Percentiles rank a stretch among this genome's conserved stretches.
phyloP scores from a whole-genome alignment of 2,329 filamentous ascomycete species.

The Calycina herbarum region DNA sequence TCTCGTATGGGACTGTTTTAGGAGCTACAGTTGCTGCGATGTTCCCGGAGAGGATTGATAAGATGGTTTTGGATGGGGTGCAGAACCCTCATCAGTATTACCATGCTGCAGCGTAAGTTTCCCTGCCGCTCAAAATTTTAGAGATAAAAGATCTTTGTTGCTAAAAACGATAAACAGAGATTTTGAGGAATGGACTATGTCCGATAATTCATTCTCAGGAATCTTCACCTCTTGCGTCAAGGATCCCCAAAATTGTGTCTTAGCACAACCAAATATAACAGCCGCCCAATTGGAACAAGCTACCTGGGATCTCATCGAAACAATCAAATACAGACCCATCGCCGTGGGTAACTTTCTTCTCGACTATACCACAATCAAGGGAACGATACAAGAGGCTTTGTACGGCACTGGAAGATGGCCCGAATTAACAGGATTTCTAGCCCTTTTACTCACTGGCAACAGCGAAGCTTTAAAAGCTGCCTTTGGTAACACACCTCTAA shows the following conservation, averaged over 20 bases:
- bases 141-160: too few relatives aligned
- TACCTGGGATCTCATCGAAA: slow-evolving; percentile 9
- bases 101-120: slow-evolving; percentile 7
- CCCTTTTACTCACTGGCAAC: not conserved
- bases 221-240: slow-evolving; percentile 15
- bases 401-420: not conserved
- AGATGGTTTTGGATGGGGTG: slow-evolving; percentile 19
- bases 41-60: slow-evolving; percentile 18
- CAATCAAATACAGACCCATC: slow-evolving; percentile 13
- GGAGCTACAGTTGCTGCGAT: slow-evolving; percentile 19
- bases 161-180: slow-evolving; percentile 7
- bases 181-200: slow-evolving; percentile 15
- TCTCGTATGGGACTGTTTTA: slow-evolving; percentile 20
- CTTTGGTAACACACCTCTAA: not conserved
- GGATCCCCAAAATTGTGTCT: slow-evolving; percentile 6
- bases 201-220: slow-evolving; percentile 12
- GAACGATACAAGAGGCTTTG: not conserved
- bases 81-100: slow-evolving; percentile 13
- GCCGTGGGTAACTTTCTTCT: not conserved
- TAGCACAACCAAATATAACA: slow-evolving; percentile 10
- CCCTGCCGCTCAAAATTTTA: too few relatives aligned
- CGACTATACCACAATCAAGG: not conserved
- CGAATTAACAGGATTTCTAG: not conserved
- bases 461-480: not conserved
- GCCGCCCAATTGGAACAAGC: slow-evolving; percentile 14